Conservation (phyloP, 1,284 basidiomycete species). For the Puccinia coronata region DNA sequence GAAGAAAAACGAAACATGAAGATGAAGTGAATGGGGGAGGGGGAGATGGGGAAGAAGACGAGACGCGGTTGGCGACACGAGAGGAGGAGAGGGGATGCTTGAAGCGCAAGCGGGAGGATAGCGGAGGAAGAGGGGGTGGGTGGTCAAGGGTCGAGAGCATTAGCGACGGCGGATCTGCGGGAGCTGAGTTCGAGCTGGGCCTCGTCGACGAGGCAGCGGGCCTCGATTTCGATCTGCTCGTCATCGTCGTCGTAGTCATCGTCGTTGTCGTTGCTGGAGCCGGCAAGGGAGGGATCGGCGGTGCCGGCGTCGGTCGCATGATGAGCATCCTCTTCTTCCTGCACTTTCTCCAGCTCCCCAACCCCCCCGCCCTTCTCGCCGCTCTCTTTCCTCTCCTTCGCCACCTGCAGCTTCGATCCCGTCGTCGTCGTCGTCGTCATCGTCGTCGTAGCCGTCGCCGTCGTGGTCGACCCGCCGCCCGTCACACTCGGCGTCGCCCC, state of each 20-base stretch:
- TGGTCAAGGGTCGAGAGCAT: too few relatives aligned
- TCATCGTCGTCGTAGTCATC: not conserved
- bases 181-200: not conserved
- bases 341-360: not conserved
- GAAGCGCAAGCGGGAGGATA: too few relatives aligned
- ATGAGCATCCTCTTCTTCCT: not conserved
- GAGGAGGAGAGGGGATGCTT: too few relatives aligned
- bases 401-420: not conserved
- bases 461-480: too few relatives aligned
- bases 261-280: not conserved
- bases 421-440: not conserved
- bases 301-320: not conserved
- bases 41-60: too few relatives aligned
- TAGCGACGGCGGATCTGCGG: not conserved
- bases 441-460: too few relatives aligned
- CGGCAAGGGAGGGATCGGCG: not conserved
- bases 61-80: too few relatives aligned
- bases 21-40: too few relatives aligned
- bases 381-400: not conserved
- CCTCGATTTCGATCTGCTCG: not conserved
- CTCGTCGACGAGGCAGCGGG: not conserved
- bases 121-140: too few relatives aligned
- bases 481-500: too few relatives aligned
- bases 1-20: too few relatives aligned
- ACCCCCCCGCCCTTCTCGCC: not conserved